These are phyloP conservation scores for Kodamaea hsintzibuensis DNA, from an alignment of 805 yeast genomes.

Conservation along the genomic window DNA sequence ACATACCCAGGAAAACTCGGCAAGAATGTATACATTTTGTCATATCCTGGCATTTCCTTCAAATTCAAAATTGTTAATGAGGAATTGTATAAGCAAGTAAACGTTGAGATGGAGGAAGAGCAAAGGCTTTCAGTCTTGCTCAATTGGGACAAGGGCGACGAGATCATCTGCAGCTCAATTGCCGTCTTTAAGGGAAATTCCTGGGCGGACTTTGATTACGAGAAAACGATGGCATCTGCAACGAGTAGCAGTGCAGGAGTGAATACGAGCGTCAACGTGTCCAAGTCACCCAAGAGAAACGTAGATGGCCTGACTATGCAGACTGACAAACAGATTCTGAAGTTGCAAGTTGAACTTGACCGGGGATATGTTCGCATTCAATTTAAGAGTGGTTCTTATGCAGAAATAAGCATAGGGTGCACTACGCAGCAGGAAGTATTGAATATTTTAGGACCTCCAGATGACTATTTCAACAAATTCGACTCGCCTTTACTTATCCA, in stretches of 20 bases:
- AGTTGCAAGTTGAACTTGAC: constrained; percentile 19
- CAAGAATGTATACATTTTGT: constrained; percentile 40
- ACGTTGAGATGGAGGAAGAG: constrained; percentile 18
- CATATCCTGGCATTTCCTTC: constrained; percentile 60
- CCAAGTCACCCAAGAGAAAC: background rate
- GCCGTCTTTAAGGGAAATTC: constrained; percentile 42
- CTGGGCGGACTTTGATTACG: constrained; percentile 19
- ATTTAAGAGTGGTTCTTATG: constrained; percentile 4
- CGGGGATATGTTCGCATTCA: constrained; percentile 26
- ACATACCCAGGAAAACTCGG: constrained; percentile 54
- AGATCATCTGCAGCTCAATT: constrained; percentile 38
- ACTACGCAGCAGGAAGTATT: constrained; percentile 53
- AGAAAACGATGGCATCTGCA: background rate
- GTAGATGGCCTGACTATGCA: background rate
- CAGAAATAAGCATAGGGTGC: constrained; percentile 33
- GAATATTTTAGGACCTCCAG: constrained; percentile 55
- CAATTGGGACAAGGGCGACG: constrained; percentile 34
- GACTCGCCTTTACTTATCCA: constrained; percentile 46
- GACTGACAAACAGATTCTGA: constrained; percentile 9
- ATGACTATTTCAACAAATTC: constrained; percentile 48
- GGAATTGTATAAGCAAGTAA: constrained; percentile 18
- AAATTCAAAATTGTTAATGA: constrained; percentile 35
- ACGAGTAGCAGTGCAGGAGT: background rate
- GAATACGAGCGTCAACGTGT: background rate
- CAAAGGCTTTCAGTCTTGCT: constrained; percentile 27